These are phyloP conservation scores for Leccinellum albellum DNA, from an alignment of 768 basidiomycete species.

Conservation along the genomic window DNA sequence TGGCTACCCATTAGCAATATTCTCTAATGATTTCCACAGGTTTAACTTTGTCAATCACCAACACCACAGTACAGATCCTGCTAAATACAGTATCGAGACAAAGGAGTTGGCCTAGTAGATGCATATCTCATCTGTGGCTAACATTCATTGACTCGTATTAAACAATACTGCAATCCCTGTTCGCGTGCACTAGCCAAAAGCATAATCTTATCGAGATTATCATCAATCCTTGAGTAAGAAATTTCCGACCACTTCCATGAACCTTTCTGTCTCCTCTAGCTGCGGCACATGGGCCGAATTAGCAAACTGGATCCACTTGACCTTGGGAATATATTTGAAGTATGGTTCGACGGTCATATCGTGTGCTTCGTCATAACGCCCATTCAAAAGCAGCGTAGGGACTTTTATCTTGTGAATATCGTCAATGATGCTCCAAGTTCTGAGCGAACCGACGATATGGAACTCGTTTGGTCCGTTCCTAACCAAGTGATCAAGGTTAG, in stretches of 20 bases:
- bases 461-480: slow-evolving; percentile 44
- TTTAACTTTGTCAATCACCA: slow-evolving; percentile 94
- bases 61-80: slow-evolving; percentile 78
- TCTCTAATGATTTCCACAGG: slow-evolving; percentile 44
- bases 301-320: slow-evolving; percentile 36
- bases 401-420: slow-evolving; percentile 32
- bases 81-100: slow-evolving; percentile 61
- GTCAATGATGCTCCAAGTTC: slow-evolving; percentile 33
- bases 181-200: neutral
- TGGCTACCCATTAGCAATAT: neutral
- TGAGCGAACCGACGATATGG: slow-evolving; percentile 31
- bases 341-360: slow-evolving; percentile 33
- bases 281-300: slow-evolving; percentile 36
- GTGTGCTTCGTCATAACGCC: slow-evolving; percentile 35
- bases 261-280: slow-evolving; percentile 36
- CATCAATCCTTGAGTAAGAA: slow-evolving; percentile 24
- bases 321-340: slow-evolving; percentile 31
- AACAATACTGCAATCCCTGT: neutral
- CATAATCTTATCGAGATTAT: neutral
- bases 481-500: neutral
- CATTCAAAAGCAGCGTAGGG: slow-evolving; percentile 35
- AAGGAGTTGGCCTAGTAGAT: slow-evolving; percentile 25
- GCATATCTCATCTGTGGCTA: neutral
- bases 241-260: slow-evolving; percentile 30
- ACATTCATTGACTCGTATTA: neutral